Evolutionary conservation across 2,329 filamentous ascomycete species (phyloP), one percentile per base, ranked within the genome.

Genomic region (Plenodomus lindquistii): DNA sequence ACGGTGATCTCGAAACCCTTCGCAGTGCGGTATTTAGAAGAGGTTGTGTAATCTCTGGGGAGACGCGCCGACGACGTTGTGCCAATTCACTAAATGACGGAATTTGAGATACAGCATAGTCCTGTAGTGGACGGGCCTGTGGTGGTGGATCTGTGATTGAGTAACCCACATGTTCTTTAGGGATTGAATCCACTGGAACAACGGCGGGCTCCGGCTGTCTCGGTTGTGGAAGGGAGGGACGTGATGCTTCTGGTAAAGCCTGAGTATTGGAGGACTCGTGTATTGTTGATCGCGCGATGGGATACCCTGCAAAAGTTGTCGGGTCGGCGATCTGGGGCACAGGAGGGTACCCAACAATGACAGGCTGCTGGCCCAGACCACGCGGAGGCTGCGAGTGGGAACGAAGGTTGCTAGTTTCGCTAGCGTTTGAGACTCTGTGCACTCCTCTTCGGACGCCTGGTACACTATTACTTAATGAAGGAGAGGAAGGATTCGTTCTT

Each of bases 81-180:
- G 65, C 65, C 22, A 77, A 62, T 18, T 78, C 74, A 37, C 63
- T 73, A 60, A 66, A 73, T 0, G 69, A 66, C 5, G 71, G 71
- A 40, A 73, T 73, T 29, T 58, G 62, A 17, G 59, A 55, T 15
- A 72, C 69, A 22, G 56, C 58, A 38, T 73, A 73, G 7, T 71
- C 69, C 39, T 70, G 69, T 29, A 76, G 65, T 21, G 73, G 68
- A 7, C 70, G 72, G 22, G 65, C 57, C 15, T 37, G 35, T 39
- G 67, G 66, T 40, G 71, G 70, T 38, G 77, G 75, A 20, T 78
- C 75, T 10, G 71, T 73, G 37, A 79, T 67, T 47, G 75, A 77
- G 57, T 80, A 80, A 3, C 77, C 77, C 11, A 78, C 68, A 54
- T 79, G 80, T 50, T 80, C 77, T 56, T 79, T 79, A 1, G 77